phyloP scores from a whole-genome alignment of 352 stramenopile species.

The Elongisporangium undulatum region DNA sequence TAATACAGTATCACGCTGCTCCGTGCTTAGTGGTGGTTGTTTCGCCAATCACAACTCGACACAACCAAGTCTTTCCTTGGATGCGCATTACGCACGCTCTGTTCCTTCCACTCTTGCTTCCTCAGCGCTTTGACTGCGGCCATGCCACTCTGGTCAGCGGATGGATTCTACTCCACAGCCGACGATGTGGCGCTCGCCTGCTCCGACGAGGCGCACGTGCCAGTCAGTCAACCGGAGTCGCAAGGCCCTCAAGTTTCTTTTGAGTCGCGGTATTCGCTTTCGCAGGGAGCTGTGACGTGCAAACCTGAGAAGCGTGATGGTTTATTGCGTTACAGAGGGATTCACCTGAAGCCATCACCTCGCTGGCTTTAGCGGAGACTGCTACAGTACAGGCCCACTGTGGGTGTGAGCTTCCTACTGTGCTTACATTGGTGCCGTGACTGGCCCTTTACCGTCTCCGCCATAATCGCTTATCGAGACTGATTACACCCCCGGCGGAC shows the following conservation, averaged over 20 bases:
- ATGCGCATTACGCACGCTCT: background rate
- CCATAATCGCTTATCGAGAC: background rate
- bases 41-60: background rate
- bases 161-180: background rate
- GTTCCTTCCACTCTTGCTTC: background rate
- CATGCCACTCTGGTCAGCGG: background rate
- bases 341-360: background rate
- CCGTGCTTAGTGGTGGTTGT: background rate
- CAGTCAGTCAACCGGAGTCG: background rate
- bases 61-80: background rate
- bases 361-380: no score
- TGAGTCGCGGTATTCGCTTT: background rate
- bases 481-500: background rate
- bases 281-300: background rate
- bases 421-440: no score
- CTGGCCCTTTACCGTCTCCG: no score
- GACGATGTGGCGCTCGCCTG: background rate
- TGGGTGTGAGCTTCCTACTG: no score
- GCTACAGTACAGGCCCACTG: no score
- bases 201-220: background rate
- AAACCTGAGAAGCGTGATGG: background rate
- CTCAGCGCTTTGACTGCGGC: background rate
- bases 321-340: background rate
- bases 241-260: background rate
- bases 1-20: no score